Evolutionary conservation across 108 stramenopile genomes (phyloP).

Genomic region (Tribonema minus): DNA sequence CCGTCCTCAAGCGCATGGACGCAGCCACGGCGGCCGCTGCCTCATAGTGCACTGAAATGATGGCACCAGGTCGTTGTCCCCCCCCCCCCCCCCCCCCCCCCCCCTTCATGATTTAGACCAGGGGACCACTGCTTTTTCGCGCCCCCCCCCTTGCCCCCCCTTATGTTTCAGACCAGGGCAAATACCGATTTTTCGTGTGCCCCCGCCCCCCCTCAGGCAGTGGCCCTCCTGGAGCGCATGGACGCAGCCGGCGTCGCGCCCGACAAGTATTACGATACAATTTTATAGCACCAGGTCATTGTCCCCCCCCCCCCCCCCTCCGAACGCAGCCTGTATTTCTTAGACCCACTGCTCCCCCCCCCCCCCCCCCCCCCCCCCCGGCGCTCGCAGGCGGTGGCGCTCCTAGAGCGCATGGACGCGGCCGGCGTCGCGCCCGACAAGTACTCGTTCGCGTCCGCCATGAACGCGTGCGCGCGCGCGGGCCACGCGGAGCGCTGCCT

Average conservation of each 20-base stretch:
- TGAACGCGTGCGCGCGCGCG: constrained; percentile 16
- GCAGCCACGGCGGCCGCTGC: constrained; percentile 1
- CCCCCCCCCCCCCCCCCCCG: not conserved
- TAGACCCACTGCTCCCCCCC: too few relatives aligned
- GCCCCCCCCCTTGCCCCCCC: not conserved
- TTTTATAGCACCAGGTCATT: too few relatives aligned
- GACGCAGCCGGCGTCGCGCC: constrained; percentile 1
- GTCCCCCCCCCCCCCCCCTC: too few relatives aligned
- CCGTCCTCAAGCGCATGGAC: constrained; percentile 6
- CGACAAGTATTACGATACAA: constrained; percentile 15
- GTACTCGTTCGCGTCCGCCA: constrained; percentile 30
- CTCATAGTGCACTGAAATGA: too few relatives aligned
- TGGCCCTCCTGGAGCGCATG: constrained; percentile 9
- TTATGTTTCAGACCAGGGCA: too few relatives aligned
- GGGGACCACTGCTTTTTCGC: not conserved
- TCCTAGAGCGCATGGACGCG: constrained; percentile 8
- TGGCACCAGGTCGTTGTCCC: too few relatives aligned
- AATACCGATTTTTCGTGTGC: too few relatives aligned
- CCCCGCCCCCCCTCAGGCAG: constrained; percentile 12
- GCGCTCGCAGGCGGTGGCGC: constrained; percentile 7
- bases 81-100: too few relatives aligned
- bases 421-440: constrained; percentile 18
- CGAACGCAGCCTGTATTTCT: too few relatives aligned
- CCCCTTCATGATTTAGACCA: too few relatives aligned
- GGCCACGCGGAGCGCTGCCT: constrained; percentile 27